These are phyloP conservation scores for Lachnellula hyalina DNA, from an alignment of 2,329 filamentous ascomycete species.

Conservation along the genomic window DNA sequence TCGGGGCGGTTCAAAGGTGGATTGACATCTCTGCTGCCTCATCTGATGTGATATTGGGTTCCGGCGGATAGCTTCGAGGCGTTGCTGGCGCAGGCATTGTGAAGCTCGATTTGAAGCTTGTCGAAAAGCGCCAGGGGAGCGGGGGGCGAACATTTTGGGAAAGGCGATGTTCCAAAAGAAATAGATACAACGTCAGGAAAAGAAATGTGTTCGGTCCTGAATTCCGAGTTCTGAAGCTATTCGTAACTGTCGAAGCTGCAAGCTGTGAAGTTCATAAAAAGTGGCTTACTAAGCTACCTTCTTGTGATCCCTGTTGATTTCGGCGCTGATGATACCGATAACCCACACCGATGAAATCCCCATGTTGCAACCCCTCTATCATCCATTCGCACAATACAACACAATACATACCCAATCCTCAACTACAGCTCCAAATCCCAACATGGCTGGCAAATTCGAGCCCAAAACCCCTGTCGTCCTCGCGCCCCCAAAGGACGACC, in stretches of 20 bases:
- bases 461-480: constrained; percentile 73
- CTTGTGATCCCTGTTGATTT: not conserved
- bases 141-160: constrained; percentile 24
- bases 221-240: too few species aligned
- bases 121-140: constrained; percentile 17
- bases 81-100: constrained; percentile 27
- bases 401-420: not conserved
- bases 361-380: not conserved
- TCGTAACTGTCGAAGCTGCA: too few species aligned
- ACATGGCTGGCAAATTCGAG: constrained; percentile 64
- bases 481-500: constrained; percentile 79
- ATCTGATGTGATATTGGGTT: constrained; percentile 19
- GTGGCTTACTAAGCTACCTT: not conserved
- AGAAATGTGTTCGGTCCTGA: not conserved
- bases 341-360: not conserved
- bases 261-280: not conserved
- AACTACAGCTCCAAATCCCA: constrained; percentile 8
- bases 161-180: not conserved
- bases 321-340: constrained; percentile 1
- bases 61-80: constrained; percentile 15
- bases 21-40: constrained; percentile 25
- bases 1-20: constrained; percentile 8
- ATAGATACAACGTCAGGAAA: not conserved
- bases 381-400: not conserved
- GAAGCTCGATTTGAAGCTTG: constrained; percentile 16